These are phyloP conservation scores for Gynochthodes officinalis DNA, from an alignment of 257 asterid species.

Conservation along the genomic window DNA sequence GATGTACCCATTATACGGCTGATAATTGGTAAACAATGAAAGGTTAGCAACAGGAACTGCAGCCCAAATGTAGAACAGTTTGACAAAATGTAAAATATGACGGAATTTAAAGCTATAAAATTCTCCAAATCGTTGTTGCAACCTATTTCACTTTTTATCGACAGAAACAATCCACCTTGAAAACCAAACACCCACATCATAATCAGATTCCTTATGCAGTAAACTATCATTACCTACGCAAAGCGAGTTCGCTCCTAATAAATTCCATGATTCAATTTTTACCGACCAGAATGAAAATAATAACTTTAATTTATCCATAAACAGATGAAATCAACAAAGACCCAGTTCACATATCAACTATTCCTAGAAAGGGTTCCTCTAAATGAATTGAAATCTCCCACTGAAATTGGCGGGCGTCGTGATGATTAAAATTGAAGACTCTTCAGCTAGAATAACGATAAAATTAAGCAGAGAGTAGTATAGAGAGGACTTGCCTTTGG, in stretches of 20 bases:
- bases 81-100: neutral
- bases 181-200: neutral
- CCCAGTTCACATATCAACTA: neutral
- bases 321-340: neutral
- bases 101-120: neutral
- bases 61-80: neutral
- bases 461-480: neutral
- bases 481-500: constrained; percentile 1
- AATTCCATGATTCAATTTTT: neutral
- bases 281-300: neutral
- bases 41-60: neutral
- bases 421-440: neutral
- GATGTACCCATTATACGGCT: constrained; percentile 20
- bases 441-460: neutral
- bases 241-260: neutral
- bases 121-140: neutral
- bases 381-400: neutral
- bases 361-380: neutral
- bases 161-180: neutral
- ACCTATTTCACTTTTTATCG: neutral
- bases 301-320: neutral
- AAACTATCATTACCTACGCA: neutral
- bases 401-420: neutral
- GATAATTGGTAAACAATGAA: neutral
- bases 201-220: neutral